Percentiles rank a stretch among this genome's conserved stretches.
Evolutionary conservation across 768 basidiomycete species (phyloP).

Genomic region (Collybia nuda): DNA sequence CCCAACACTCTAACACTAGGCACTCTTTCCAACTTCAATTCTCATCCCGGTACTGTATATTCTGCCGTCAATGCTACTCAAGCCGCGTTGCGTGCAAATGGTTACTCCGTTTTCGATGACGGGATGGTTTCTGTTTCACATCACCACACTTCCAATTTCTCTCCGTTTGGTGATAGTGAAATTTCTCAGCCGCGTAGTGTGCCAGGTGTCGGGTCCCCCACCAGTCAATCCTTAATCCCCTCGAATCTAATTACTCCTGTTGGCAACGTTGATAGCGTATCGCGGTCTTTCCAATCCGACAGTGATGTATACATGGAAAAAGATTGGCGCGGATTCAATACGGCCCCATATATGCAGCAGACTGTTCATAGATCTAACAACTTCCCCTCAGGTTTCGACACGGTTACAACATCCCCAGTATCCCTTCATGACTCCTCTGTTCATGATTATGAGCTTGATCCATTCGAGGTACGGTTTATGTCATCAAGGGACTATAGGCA

Average conservation of each 20-base stretch:
- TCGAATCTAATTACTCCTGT: constrained; percentile 56
- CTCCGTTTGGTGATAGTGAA: constrained; percentile 53
- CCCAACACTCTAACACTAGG: constrained; percentile 30
- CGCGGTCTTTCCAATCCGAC: constrained; percentile 52
- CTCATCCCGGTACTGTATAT: constrained; percentile 8
- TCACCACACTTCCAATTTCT: constrained; percentile 36
- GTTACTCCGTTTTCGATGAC: constrained; percentile 41
- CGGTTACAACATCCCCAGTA: constrained; percentile 40
- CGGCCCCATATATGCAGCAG: constrained; percentile 9
- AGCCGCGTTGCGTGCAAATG: constrained; percentile 29
- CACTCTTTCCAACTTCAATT: constrained; percentile 20
- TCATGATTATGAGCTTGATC: constrained; percentile 39
- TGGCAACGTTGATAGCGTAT: constrained; percentile 37
- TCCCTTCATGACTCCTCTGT: constrained; percentile 26
- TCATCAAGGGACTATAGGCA: constrained; percentile 23
- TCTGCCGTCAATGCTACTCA: constrained; percentile 9
- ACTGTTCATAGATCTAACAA: constrained; percentile 8
- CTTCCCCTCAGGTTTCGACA: constrained; percentile 10
- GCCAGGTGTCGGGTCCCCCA: constrained; percentile 34
- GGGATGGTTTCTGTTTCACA: constrained; percentile 30
- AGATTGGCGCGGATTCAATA: constrained; percentile 42
- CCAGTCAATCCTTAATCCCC: constrained; percentile 53
- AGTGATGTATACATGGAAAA: constrained; percentile 50
- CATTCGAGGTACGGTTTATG: constrained; percentile 43
- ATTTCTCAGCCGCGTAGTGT: constrained; percentile 13